Evolutionary conservation across 2,329 filamentous ascomycete species (phyloP).

Genomic region (Pseudodiploospora longispora): DNA sequence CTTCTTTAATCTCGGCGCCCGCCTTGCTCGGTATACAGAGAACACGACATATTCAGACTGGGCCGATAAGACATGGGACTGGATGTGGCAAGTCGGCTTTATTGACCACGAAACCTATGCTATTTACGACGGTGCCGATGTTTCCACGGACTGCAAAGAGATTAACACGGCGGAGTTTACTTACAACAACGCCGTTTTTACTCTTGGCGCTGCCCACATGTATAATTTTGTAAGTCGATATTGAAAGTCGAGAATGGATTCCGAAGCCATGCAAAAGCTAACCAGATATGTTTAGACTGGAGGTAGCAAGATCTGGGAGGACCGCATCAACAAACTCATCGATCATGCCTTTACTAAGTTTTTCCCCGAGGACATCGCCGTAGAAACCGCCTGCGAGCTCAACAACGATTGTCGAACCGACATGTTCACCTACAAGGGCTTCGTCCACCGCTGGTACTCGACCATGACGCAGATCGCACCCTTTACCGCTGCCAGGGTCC

Average conservation of each 20-base stretch:
- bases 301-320: constrained; percentile 42
- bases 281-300: constrained; percentile 29
- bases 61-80: constrained; percentile 56
- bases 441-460: constrained; percentile 50
- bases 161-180: constrained; percentile 51
- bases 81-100: constrained; percentile 48
- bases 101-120: constrained; percentile 52
- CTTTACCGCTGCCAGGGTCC: constrained; percentile 40
- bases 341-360: constrained; percentile 35
- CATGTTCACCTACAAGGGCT: constrained; percentile 56
- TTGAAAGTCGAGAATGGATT: too few species aligned
- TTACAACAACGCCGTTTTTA: constrained; percentile 51
- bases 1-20: constrained; percentile 57
- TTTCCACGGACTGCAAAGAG: constrained; percentile 43
- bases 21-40: constrained; percentile 61
- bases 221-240: constrained; percentile 44
- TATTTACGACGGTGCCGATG: constrained; percentile 51
- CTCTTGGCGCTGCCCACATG: constrained; percentile 55
- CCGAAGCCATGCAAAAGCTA: too few species aligned
- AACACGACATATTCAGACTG: constrained; percentile 58
- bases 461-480: constrained; percentile 46
- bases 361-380: constrained; percentile 49
- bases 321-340: constrained; percentile 34
- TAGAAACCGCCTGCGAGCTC: constrained; percentile 53
- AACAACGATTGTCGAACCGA: constrained; percentile 51